Percentiles rank a stretch among this genome's conserved stretches.
Conservation (phyloP, 176 grass and related monocot genomes). For the Bothriochloa decipiens region DNA sequence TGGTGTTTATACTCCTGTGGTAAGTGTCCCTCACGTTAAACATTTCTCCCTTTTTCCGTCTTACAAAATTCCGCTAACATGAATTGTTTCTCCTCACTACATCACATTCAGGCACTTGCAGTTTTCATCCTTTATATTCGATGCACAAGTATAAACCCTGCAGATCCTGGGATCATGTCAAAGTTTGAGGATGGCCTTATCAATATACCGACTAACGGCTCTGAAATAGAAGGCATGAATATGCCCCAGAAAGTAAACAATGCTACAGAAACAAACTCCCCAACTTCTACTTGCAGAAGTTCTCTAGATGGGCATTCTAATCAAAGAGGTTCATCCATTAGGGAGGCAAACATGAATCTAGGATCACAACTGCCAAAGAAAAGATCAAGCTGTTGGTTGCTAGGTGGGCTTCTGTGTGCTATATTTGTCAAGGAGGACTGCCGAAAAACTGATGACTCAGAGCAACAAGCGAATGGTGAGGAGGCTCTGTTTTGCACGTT, state of each 20-base stretch:
- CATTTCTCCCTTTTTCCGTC: not conserved
- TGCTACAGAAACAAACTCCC: constrained; percentile 57
- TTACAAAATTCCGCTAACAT: constrained; percentile 17
- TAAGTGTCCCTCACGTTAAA: constrained; percentile 46
- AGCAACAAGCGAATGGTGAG: constrained; percentile 72
- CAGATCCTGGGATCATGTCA: constrained; percentile 96
- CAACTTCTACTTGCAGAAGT: constrained; percentile 69
- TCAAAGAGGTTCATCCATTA: constrained; percentile 54
- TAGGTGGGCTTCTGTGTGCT: constrained; percentile 77
- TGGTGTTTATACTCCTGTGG: constrained; percentile 90
- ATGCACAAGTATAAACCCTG: constrained; percentile 98
- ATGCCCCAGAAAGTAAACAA: constrained; percentile 59
- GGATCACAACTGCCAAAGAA: constrained; percentile 44
- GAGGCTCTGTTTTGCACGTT: constrained; percentile 96
- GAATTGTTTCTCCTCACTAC: constrained; percentile 24
- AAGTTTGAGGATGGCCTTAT: constrained; percentile 86
- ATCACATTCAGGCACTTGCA: constrained; percentile 70
- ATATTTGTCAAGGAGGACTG: constrained; percentile 93
- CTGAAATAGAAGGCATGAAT: constrained; percentile 47
- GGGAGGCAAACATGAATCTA: constrained; percentile 46
- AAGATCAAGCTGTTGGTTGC: constrained; percentile 73
- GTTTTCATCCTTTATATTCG: constrained; percentile 98
- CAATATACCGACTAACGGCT: constrained; percentile 52
- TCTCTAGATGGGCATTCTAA: constrained; percentile 75
- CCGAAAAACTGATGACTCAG: constrained; percentile 73